A percentile compares a stretch with the other conserved stretches of the same genome.
phyloP scores from a whole-genome alignment of 345 rosid species.

The Eucalyptus cladocalyx region DNA sequence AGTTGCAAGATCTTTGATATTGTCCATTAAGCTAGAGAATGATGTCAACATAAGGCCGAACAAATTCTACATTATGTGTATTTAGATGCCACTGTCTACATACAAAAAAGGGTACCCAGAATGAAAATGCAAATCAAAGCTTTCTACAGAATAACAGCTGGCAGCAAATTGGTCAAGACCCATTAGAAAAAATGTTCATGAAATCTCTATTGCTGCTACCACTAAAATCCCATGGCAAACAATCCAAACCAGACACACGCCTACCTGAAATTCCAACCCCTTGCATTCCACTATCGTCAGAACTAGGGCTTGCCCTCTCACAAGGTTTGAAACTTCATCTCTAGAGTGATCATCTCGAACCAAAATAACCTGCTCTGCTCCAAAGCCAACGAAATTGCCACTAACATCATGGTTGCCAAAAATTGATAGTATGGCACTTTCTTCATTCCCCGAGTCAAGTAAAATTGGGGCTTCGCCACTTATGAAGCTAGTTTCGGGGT shows the following conservation, averaged over 20 bases:
- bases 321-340: background rate
- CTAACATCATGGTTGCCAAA: background rate
- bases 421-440: slow-evolving; percentile 10
- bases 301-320: background rate
- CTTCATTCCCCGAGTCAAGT: slow-evolving; percentile 15
- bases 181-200: background rate
- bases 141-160: background rate
- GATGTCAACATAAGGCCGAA: background rate
- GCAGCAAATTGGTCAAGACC: background rate
- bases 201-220: background rate
- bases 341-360: background rate
- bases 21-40: background rate
- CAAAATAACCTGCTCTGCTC: background rate
- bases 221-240: background rate
- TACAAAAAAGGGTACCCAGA: background rate
- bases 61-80: too few relatives aligned
- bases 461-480: slow-evolving; percentile 35
- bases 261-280: slow-evolving; percentile 6
- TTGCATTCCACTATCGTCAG: background rate
- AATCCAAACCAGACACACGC: background rate
- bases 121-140: background rate
- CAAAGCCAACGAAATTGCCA: background rate
- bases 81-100: background rate
- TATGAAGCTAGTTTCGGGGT: slow-evolving; percentile 21
- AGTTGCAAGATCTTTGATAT: background rate